Base-by-base conservation (phyloP, 345 rosid genomes). In the Eucalyptus sp. region DNA sequence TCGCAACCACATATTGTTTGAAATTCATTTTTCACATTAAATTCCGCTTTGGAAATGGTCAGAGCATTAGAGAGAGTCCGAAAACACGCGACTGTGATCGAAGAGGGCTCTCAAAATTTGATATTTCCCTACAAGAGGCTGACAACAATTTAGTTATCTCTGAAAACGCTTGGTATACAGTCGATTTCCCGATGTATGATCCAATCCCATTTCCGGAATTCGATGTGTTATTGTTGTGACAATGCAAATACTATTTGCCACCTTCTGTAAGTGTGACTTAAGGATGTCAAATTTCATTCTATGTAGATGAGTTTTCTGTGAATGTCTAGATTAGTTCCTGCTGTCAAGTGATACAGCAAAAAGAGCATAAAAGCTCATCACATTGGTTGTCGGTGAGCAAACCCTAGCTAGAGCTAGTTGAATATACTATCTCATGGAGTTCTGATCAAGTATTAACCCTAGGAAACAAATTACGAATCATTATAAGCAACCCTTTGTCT, bases 41-140 rank as follows among this genome's bases (percentile, higher is more conserved):
- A 37, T 24, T 76, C 29, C 8, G 1, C 29, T 20, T 37, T 37
- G 9, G 27, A 41, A 44, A 37, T 10, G 3, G 10, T 22, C 15
- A 76, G 14, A 76, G 83, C 83, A 76, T 76, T 76, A 37, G 12
- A 3, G 15, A 76, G 29, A 41, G 48, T 10, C 48, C 5, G 2
- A 20, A 20, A 37, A 13, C 83, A 37, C 13, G 0, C 6, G 2
- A 76, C 4, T 5, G 3, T 20, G 10, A 22, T 37, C 2, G 3
- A 76, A 37, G 13, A 76, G 7, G 83, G 7, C 83, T 20, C 24
- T 37, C 83, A 41, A 41, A 76, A 37, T 37, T 41, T 76, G 83
- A 41, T 37, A 76, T 20, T 76, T 37, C 83, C 1, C 48, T 10
- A 1, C 83, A 20, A 76, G 83, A 76, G 48, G 27, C 7, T 18